Evolutionary conservation across 1,284 basidiomycete species (phyloP).

Genomic region (Leccinum subatratum): DNA sequence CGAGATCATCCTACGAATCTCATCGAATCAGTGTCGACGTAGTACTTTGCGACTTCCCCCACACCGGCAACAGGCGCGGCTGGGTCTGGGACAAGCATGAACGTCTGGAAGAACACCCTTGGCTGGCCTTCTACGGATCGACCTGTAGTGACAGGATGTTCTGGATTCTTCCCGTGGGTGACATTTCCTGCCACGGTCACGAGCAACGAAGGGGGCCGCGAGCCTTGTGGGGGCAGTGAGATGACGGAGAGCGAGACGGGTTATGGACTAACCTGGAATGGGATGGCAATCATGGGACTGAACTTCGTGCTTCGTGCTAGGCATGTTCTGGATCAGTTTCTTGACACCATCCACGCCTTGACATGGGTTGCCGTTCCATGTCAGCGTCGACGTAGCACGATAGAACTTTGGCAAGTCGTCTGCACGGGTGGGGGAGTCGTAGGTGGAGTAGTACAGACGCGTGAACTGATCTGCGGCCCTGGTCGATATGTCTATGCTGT

Average conservation of each 20-base stretch:
- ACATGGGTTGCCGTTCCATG: slow-evolving; percentile 82
- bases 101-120: slow-evolving; percentile 80
- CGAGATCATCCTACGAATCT: slow-evolving; percentile 60
- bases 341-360: slow-evolving; percentile 65
- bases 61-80: slow-evolving; percentile 55
- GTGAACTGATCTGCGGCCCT: slow-evolving; percentile 76
- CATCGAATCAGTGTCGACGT: slow-evolving; percentile 67
- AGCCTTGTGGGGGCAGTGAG: slow-evolving; percentile 42
- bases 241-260: neutral
- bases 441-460: slow-evolving; percentile 71
- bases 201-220: slow-evolving; percentile 70
- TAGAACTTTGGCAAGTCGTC: slow-evolving; percentile 75
- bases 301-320: slow-evolving; percentile 72
- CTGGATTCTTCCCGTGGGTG: slow-evolving; percentile 59
- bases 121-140: slow-evolving; percentile 69
- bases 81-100: slow-evolving; percentile 75
- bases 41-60: slow-evolving; percentile 75
- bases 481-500: slow-evolving; percentile 75
- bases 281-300: slow-evolving; percentile 85
- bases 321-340: slow-evolving; percentile 64
- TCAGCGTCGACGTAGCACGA: slow-evolving; percentile 65
- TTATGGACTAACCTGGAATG: slow-evolving; percentile 63
- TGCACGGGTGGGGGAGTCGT: slow-evolving; percentile 67
- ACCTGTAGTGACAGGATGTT: slow-evolving; percentile 50
- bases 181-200: slow-evolving; percentile 76